Evolutionary conservation across 192 early-diverging fungal species (phyloP).

Genomic region (Helicostylum pulchrum): DNA sequence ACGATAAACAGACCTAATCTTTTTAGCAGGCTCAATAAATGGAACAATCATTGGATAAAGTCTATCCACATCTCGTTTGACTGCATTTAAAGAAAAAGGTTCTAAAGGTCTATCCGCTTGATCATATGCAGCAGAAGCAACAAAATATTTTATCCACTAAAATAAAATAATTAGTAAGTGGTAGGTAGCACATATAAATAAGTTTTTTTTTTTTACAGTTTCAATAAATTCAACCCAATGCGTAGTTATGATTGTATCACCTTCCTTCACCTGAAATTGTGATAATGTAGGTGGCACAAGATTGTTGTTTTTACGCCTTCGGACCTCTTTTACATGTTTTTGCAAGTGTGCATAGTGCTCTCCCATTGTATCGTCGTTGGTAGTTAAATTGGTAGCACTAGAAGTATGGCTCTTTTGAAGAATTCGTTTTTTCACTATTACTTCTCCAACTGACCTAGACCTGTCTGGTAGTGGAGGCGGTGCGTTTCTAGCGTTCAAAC

Average conservation of each 20-base stretch:
- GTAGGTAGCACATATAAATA: not conserved
- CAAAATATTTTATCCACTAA: conserved; percentile 20
- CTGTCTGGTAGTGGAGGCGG: not conserved
- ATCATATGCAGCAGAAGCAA: conserved; percentile 17
- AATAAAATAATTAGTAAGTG: not conserved
- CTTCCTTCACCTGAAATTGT: conserved; percentile 2
- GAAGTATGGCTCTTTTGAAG: not conserved
- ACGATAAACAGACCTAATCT: conserved; percentile 16
- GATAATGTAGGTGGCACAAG: conserved; percentile 1
- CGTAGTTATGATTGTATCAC: conserved; percentile 5
- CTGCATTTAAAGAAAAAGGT: conserved; percentile 18
- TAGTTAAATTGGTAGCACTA: not conserved
- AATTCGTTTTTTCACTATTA: not conserved
- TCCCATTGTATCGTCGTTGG: conserved; percentile 2
- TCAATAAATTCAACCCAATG: conserved; percentile 22
- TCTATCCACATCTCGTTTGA: conserved; percentile 18
- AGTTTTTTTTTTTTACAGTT: conserved; percentile 5
- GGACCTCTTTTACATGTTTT: conserved; percentile 28
- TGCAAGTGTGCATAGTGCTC: conserved; percentile 20
- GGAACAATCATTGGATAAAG: conserved; percentile 16
- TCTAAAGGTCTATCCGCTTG: conserved; percentile 14
- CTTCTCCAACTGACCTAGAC: not conserved
- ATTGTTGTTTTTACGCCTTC: conserved; percentile 1
- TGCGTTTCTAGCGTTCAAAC: not conserved
- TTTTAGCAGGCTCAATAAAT: not conserved